A percentile compares a stretch with the other conserved stretches of the same genome.
Conservation (phyloP, 768 basidiomycete genomes). For the Paxillus rubicundulus region DNA sequence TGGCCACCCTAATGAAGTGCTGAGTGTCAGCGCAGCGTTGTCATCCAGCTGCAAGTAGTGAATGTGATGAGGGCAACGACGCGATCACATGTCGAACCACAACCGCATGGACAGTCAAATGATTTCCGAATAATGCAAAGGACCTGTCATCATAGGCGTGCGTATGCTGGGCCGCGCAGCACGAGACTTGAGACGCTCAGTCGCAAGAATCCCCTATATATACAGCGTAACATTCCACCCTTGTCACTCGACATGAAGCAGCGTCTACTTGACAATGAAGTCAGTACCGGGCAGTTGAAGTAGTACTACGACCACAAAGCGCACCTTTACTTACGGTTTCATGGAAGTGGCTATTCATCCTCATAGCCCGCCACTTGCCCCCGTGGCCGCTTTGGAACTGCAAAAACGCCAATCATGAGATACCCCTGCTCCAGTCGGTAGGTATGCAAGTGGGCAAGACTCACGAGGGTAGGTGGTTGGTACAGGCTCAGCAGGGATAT, state of each 20-base stretch:
- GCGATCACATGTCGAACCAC: no score
- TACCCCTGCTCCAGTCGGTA: neutral
- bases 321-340: slow-evolving; percentile 7
- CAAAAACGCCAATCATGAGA: slow-evolving; percentile 2
- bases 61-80: neutral
- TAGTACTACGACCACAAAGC: neutral
- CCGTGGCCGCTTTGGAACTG: slow-evolving; percentile 73
- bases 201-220: slow-evolving; percentile 5
- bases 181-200: no score
- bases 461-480: slow-evolving; percentile 79
- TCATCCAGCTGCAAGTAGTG: neutral
- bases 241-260: slow-evolving; percentile 4
- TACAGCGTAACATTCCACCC: neutral
- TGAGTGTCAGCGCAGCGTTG: neutral
- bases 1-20: neutral
- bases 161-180: neutral
- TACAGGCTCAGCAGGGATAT: slow-evolving; percentile 60
- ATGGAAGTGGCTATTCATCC: slow-evolving; percentile 40
- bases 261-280: neutral
- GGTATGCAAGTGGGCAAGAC: slow-evolving; percentile 26
- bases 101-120: no score
- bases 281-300: neutral
- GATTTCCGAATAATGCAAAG: no score
- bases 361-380: slow-evolving; percentile 73
- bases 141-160: neutral